Base-by-base conservation (phyloP, 1,139 yeast genomes). In the Saccharomyces uvarum region DNA sequence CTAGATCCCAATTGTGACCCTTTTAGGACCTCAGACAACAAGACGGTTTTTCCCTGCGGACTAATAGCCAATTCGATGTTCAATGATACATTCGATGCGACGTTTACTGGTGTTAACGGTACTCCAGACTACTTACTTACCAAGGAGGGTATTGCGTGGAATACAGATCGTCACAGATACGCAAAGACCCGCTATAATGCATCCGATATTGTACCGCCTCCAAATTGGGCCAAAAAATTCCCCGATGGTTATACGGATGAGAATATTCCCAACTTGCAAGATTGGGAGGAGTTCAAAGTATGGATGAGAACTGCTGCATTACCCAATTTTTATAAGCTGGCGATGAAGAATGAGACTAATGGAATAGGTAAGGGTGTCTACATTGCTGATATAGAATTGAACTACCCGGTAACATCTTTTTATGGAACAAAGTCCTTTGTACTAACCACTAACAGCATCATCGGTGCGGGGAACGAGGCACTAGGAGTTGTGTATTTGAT, bases 301-400 rank as follows among this genome's bases (percentile, higher is more conserved):
- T 93, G 99, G 99, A 91, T 95, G 97, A 83, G 90, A 65, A 85
- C 97, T 2, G 86, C 97, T 2, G 99, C 93, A 0, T 77, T 93
- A 59, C 86, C 98, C 4, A 82, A 82, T 26, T 93, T 95, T 67
- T 83, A 88, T 65, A 90, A 90, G 71, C 75, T 93, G 68, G 89
- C 86, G 3, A 75, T 83, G 59, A 81, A 96, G 68, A 91, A 91
- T 68, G 95, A 88, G 68, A 69, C 82, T 50, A 82, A 80, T 42
- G 69, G 75, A 2, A 72, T 93, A 64, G 66, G 70, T 13, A 72
- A 76, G 4, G 99, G 99, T 21, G 77, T 77, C 4, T 93, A 93
- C 70, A 82, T 83, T 67, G 77, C 88, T 33, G 73, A 79, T 48
- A 79, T 90, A 55, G 95, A 89, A 4, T 77, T 87, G 63, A 95